Evolutionary conservation across 352 stramenopile species (phyloP), one percentile per base, ranked within the genome.

Genomic region (Phytophthora boehmeriae): DNA sequence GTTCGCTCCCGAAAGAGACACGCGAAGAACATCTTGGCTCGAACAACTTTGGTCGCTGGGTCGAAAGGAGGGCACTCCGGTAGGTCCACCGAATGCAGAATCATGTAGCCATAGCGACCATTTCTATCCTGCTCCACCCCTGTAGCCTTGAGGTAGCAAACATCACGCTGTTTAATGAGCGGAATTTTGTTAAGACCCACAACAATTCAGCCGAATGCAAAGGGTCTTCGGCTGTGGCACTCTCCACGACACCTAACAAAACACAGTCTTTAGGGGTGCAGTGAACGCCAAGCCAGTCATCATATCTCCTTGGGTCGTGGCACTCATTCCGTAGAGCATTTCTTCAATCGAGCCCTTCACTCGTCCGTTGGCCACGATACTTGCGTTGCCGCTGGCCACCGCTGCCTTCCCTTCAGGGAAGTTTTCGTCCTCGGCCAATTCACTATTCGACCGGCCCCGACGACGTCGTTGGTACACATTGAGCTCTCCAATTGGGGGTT

Each of bases 121-220:
- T 66, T 63, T 5, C 45, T 43, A 63, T 83, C 74, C 1, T 14
- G 39, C 10, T 42, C 56, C 46, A 79, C 64, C 13, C 75, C 78
- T 8, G 59, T 74, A 14, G 73, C 75, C 55, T 83, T 78, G 11
- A 84, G 39, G 32, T 75, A 72, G 54, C 75, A 73, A 25, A 71
- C 67, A 45, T 85, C 75, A 51, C 72, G 55, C 14, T 67, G 57
- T 34, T 75, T 58, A 20, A 81, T 32, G 14, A 76, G 43, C 20
- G 70, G 61, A 14, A 73, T 20, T 10, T 71, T n/a, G 59, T 76
- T 8, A 83, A 25, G 4, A 76, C 55, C 73, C 75, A 85, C 22
- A 85, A 61, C 6, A 88, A 39, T 20, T 70, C 73, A 2, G 71
- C 48, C 13, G 73, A 78, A 9, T 48, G 73, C n/a, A 85, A 64